Evolutionary conservation across 2,329 filamentous ascomycete species (phyloP), one percentile per base, ranked within the genome.

Genomic region (Magnaporthiopsis rhizophila): DNA sequence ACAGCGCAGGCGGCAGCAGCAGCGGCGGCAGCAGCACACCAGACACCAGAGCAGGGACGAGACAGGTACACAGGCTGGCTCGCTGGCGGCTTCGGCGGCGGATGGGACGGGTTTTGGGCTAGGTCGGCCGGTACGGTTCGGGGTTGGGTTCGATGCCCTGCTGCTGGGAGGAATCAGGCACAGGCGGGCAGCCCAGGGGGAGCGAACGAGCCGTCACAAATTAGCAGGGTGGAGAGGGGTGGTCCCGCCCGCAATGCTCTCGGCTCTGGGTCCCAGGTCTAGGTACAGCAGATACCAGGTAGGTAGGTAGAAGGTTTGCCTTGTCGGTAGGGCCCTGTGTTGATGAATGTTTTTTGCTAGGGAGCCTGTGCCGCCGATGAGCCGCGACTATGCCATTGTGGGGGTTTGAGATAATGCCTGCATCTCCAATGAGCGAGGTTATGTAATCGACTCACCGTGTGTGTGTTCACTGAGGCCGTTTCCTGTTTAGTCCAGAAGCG

Each of bases 91-190:
- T 4, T 21, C 21, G 32, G 59, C 24, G 59, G 18, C 36, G 38
- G 38, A 61, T n/a, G 24, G 62, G 53, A 12, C 12, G 6, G 3
- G 21, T 53, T 59, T 61, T 61, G 65, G 50, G 57, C 34, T 61
- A 24, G 61, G 61, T 57, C 34, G 58, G n/a, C n/a, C 30, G 53
- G n/a, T 34, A 24, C 45, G 21, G 45, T n/a, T 53, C 45, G 45
- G 18, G 45, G 45, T 53, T 53, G 45, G 45, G 45, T 53, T 53
- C 45, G 13, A 53, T 53, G 45, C 45, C 38, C 45, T 53, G 45
- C 45, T n/a, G 45, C 45, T 53, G 18, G n/a, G 18, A 53, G 45
- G 21, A 53, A 53, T n/a, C 21, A 53, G 18, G 45, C 7, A 53
- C 8, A 53, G n/a, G n/a, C 21, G n/a, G 18, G 45, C 2, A 53